Evolutionary conservation across 805 yeast genomes (phyloP).

Genomic region (Komagataella pastoris): DNA sequence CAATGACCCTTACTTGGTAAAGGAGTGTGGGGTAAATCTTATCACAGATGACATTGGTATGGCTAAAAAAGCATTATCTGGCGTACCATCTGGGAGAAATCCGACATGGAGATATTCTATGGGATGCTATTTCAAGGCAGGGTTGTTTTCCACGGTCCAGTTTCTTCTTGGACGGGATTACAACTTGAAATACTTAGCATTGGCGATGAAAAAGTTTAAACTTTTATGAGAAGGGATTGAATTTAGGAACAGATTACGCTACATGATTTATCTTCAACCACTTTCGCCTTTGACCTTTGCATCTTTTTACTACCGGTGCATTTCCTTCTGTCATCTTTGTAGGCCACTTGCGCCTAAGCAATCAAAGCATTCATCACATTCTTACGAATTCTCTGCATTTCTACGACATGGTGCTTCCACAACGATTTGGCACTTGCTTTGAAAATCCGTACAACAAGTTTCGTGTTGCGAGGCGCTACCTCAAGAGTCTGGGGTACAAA

Average conservation of each 20-base stretch:
- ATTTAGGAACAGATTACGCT: too few relatives aligned
- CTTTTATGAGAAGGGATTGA: neutral
- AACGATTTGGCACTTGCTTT: neutral
- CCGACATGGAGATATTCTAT: neutral
- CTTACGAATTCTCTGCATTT: too few relatives aligned
- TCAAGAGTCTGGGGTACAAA: neutral
- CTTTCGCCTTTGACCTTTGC: neutral
- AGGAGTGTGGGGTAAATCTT: neutral
- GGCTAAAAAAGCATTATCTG: neutral
- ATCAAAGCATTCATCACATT: neutral
- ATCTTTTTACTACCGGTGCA: neutral
- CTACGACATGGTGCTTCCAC: neutral
- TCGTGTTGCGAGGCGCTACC: neutral
- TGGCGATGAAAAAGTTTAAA: neutral
- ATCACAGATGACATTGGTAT: neutral
- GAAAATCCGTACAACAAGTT: neutral
- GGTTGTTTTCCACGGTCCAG: neutral
- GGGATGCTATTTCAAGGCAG: neutral
- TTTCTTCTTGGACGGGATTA: neutral
- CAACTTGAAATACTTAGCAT: neutral
- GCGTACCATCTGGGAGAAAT: neutral
- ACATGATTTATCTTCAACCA: too few relatives aligned
- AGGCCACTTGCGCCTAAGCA: neutral
- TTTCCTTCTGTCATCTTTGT: neutral
- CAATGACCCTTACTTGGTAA: neutral